Evolutionary conservation across 345 rosid species (phyloP), one percentile per base, ranked within the genome.

Genomic region (Dipteronia dyeriana): DNA sequence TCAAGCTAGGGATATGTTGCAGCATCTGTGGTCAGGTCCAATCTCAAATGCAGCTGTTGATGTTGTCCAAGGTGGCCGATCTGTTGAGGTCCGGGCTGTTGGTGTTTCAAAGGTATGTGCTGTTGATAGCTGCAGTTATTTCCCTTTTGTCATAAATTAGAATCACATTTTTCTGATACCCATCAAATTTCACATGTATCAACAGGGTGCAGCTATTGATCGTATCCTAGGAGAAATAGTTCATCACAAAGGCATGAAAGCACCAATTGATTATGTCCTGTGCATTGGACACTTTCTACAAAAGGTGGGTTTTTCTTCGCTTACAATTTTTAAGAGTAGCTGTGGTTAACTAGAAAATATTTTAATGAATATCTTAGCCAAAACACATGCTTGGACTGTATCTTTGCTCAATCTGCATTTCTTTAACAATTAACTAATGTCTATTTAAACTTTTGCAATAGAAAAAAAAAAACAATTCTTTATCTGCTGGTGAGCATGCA

Each of bases 21-120:
- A 86, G 81, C 91, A 88, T 83, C 87, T 88, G 14, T 88, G 91
- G 89, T 86, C 90, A 22, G 91, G 91, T 31, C 91, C 91, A 12
- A 88, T 88, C 75, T 86, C 91, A 9, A 86, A 88, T 75, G 87
- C 90, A 20, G 82, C 91, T 3, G 84, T 88, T 66, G 91, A 86
- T 78, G 88, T 88, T 62, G 86, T 88, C 75, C 91, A 85, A 82
- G 90, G 91, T 43, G 83, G 86, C 62, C 83, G 87, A 39, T 88
- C 91, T 16, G 85, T 88, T 70, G 91, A 88, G 81, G 91, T 88
- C 71, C 83, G 91, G 73, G 80, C 91, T 22, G 88, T 88, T 62
- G 91, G 91, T 56, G 88, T 88, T n/a, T 83, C 91, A 17, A 88
- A 88, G 90, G 91, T 84, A 78, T 49, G 45, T 53, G 51, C 29